Evolutionary conservation across 345 rosid species (phyloP).

Genomic region (Barbarea vulgaris): DNA sequence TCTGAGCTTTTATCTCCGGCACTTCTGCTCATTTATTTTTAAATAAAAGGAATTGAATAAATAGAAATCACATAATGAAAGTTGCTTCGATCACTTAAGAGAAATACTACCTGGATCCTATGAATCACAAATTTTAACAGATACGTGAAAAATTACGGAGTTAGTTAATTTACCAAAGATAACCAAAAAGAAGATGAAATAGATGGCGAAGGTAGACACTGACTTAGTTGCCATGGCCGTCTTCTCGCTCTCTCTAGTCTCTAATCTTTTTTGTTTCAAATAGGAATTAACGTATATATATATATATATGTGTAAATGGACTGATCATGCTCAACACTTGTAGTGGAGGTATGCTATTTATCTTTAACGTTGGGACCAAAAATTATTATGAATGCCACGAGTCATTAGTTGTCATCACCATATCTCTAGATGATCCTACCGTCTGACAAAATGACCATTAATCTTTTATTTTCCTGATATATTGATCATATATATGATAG

Average conservation of each 20-base stretch:
- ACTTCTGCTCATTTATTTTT: background rate
- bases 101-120: background rate
- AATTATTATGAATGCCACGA: background rate
- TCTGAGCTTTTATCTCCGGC: constrained; percentile 22
- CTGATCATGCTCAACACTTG: background rate
- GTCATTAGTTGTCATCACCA: background rate
- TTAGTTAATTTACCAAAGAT: background rate
- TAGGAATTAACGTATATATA: background rate
- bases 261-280: background rate
- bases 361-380: background rate
- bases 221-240: constrained; percentile 15
- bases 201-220: background rate
- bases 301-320: background rate
- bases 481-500: no score
- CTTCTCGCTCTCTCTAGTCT: background rate
- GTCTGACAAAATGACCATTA: background rate
- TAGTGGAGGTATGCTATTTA: background rate
- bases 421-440: background rate
- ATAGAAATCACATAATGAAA: background rate
- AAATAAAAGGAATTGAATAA: background rate
- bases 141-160: background rate
- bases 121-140: background rate
- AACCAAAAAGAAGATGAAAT: background rate
- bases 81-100: background rate
- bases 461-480: background rate